Evolutionary conservation across 23 red algal species (phyloP), one percentile per base, ranked within the genome.

Genomic region (Gracilaria domingensis): DNA sequence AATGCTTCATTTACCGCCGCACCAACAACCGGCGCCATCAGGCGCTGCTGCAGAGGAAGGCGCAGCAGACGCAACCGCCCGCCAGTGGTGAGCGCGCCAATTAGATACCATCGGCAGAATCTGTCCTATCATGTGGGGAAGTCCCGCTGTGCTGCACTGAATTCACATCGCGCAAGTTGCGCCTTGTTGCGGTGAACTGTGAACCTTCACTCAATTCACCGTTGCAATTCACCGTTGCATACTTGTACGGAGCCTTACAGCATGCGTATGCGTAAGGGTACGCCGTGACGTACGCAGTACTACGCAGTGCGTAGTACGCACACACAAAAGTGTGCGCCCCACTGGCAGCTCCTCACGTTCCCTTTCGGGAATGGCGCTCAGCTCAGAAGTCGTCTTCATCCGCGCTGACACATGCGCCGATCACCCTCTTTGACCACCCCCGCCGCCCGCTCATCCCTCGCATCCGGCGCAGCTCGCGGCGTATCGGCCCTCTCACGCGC

Each of bases 1-100:
- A 95, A 39, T 95, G 93, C 44, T 88, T 80, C 66, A 95, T 89
- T 36, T 95, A 95, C 83, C 56, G 74, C 26, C 72, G 93, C 47
- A 95, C 93, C 29, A 95, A 95, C 75, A 39, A 71, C 39, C 51
- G 93, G 25, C 61, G 93, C 25, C 89, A 92, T 25, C 8, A 61
- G 28, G 89, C 89, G 65, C 53, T 92, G 69, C 23, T 55, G 74
- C 76, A 49, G 40, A 23, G 62, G 12, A 80, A 82, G 26, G 79
- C 39, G 16, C 72, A 33, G 23, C 14, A 32, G 23, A 17, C 64
- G 29, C 64, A 45, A 45, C n/a, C n/a, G n/a, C n/a, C n/a, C n/a
- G n/a, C n/a, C n/a, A n/a, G n/a, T 11, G 42, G 42, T 45, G 42
- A 45, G 42, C 42, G 14, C 54, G 54, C 20, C 7, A 6, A 58